Evolutionary conservation across 169 alveolate species (phyloP).

Genomic region (Plasmodium vivax): DNA sequence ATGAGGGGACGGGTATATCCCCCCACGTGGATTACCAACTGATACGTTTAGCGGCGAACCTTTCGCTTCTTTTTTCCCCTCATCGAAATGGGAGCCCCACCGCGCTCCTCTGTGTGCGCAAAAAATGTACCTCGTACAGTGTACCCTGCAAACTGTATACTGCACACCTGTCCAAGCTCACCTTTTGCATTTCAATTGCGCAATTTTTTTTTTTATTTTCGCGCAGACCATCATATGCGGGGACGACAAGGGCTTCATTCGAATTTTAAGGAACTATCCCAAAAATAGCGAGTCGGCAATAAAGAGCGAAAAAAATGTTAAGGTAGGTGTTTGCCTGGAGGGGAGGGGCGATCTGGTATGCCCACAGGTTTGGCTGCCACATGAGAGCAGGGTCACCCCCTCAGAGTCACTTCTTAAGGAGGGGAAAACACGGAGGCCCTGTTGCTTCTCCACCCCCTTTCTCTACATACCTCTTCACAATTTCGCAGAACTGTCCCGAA

Average conservation of each 20-base stretch:
- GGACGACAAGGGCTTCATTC: constrained; percentile 51
- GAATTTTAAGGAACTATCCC: constrained; percentile 70
- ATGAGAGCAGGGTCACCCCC: not conserved
- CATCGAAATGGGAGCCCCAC: not conserved
- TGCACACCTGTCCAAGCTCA: not conserved
- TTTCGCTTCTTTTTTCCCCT: not conserved
- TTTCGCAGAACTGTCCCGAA: not conserved
- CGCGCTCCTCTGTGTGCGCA: not conserved
- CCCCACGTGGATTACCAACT: not conserved
- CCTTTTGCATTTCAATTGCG: not conserved
- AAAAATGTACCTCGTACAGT: not conserved
- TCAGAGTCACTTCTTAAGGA: not conserved
- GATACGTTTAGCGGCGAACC: not conserved
- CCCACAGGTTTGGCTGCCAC: not conserved
- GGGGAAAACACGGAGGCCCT: not conserved
- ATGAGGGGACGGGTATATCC: not conserved
- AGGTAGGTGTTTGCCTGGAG: not conserved
- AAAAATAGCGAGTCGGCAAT: constrained; percentile 53
- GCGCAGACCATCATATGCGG: constrained; percentile 66
- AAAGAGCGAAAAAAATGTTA: not conserved
- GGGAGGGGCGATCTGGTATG: not conserved
- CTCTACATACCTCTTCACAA: not conserved
- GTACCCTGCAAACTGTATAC: not conserved
- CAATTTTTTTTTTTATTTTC: not conserved
- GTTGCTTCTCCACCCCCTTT: not conserved